Percentiles rank a stretch among this genome's conserved stretches.
phyloP scores from a whole-genome alignment of 2,329 filamentous ascomycete species.

The Teratosphaeria gauchensis region DNA sequence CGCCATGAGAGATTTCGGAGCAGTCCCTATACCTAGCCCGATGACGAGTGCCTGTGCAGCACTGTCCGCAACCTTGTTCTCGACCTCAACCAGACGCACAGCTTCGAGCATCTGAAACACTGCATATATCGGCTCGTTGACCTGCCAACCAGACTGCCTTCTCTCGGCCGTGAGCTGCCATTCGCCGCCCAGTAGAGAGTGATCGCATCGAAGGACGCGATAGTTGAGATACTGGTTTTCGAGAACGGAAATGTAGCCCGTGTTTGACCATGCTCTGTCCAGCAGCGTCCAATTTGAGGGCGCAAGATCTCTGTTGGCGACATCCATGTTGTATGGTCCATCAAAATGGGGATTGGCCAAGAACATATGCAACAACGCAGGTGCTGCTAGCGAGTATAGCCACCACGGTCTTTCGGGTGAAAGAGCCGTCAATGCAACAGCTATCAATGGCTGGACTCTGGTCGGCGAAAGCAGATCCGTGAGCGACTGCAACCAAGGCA shows the following conservation, averaged over 20 bases:
- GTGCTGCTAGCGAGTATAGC: constrained; percentile 55
- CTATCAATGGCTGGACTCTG: constrained; percentile 60
- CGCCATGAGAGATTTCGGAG: constrained; percentile 72
- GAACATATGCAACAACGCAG: constrained; percentile 62
- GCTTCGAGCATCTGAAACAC: constrained; percentile 96
- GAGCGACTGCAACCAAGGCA: constrained; percentile 26
- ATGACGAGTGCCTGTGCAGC: constrained; percentile 62
- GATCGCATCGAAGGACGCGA: constrained; percentile 81
- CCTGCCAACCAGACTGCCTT: constrained; percentile 34
- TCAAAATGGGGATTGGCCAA: constrained; percentile 66
- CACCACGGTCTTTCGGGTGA: constrained; percentile 50
- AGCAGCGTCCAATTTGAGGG: constrained; percentile 63
- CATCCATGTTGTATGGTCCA: constrained; percentile 47
- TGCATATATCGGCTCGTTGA: constrained; percentile 82
- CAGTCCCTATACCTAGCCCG: constrained; percentile 86
- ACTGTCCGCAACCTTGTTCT: constrained; percentile 25
- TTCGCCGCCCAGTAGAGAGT: constrained; percentile 86
- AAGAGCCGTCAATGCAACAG: constrained; percentile 53
- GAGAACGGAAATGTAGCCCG: constrained; percentile 85
- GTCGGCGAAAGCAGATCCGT: constrained; percentile 51
- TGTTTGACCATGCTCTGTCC: constrained; percentile 74
- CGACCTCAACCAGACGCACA: constrained; percentile 63
- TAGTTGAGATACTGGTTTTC: constrained; percentile 64
- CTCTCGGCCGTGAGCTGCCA: constrained; percentile 55
- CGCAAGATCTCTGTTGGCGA: constrained; percentile 57